phyloP scores from a whole-genome alignment of 2,329 filamentous ascomycete species.

The Aspergillus sojae region DNA sequence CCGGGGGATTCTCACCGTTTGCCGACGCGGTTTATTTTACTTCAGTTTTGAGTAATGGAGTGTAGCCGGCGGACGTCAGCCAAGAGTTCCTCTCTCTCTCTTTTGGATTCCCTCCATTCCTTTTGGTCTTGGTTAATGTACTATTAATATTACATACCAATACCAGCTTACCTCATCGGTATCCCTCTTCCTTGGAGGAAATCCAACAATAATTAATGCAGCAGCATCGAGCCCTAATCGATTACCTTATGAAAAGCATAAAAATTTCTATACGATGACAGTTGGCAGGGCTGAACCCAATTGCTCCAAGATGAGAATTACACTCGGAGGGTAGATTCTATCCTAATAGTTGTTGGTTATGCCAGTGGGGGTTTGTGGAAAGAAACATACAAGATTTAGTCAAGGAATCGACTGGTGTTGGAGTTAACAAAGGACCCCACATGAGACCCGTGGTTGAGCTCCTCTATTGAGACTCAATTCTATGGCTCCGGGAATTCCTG shows the following conservation, averaged over 20 bases:
- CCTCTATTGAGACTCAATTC: background rate
- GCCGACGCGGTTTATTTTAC: slow-evolving; percentile 17
- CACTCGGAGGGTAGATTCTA: background rate
- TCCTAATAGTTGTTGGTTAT: background rate
- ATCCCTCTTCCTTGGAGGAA: background rate
- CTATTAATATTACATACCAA: slow-evolving; percentile 1
- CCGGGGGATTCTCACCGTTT: slow-evolving; percentile 36
- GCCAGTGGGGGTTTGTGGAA: background rate
- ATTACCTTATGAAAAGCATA: background rate
- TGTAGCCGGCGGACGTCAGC: slow-evolving; percentile 28
- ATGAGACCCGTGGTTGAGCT: slow-evolving; percentile 2
- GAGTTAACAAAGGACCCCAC: background rate
- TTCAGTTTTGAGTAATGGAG: background rate
- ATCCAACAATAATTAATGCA: background rate
- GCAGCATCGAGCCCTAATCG: background rate
- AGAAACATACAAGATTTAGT: background rate
- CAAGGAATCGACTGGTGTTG: background rate
- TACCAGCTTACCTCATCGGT: slow-evolving; percentile 1
- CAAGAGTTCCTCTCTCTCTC: slow-evolving; percentile 21
- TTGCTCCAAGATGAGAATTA: slow-evolving; percentile 1
- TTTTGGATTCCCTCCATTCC: background rate
- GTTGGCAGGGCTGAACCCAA: slow-evolving; percentile 6
- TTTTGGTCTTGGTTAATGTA: background rate
- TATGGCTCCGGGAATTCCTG: slow-evolving; percentile 1
- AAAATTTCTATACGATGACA: background rate